Conservation (phyloP, 148 eudicot genomes). For the Vaccinium vitisidaea region DNA sequence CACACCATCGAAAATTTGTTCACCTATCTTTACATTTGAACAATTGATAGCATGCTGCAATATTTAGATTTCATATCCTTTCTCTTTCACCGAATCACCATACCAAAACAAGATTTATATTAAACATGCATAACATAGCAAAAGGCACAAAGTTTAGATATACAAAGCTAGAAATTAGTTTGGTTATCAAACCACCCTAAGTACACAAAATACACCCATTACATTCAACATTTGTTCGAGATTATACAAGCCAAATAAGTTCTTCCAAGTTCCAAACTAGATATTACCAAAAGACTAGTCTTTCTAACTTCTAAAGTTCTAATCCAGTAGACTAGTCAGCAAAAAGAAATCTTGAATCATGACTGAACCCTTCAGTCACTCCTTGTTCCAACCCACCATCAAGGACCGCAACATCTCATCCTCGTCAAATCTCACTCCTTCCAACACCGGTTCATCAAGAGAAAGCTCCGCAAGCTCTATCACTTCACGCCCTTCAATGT, state of each 20-base stretch:
- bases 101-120: too few species aligned
- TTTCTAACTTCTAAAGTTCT: too few species aligned
- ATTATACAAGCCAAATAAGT: background rate
- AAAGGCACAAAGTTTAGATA: too few species aligned
- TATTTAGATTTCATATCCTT: background rate
- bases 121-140: too few species aligned
- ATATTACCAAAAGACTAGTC: background rate
- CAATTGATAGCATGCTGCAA: background rate
- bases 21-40: background rate
- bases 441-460: background rate
- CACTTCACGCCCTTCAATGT: background rate
- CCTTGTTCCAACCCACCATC: background rate
- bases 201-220: background rate
- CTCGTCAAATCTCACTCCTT: background rate
- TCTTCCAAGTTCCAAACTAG: background rate
- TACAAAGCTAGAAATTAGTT: too few species aligned
- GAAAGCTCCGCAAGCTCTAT: background rate
- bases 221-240: background rate
- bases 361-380: background rate
- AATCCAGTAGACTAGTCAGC: too few species aligned
- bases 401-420: background rate
- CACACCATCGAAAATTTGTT: background rate
- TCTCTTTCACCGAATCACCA: background rate
- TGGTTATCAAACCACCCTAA: background rate
- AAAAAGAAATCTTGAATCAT: too few species aligned